Evolutionary conservation across 2,329 filamentous ascomycete genomes (phyloP).

Genomic region (Venturia effusa): DNA sequence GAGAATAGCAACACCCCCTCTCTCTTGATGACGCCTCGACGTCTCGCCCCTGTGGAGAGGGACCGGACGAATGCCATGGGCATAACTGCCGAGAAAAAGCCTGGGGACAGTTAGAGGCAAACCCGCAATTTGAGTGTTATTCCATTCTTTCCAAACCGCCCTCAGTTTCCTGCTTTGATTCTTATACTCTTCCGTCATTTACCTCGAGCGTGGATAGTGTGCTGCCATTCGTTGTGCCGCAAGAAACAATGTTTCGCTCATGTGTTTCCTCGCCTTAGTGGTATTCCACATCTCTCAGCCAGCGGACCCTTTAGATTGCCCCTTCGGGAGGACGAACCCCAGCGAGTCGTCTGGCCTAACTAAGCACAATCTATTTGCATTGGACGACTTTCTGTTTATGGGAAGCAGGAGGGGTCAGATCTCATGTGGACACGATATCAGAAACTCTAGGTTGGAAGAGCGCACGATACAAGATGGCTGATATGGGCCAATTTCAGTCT

Average conservation of each 20-base stretch:
- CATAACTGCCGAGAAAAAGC: background rate
- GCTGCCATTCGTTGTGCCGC: background rate
- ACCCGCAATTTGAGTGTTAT: background rate
- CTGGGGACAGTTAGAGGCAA: background rate
- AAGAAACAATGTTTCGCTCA: background rate
- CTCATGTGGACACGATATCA: background rate
- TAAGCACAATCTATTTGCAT: background rate
- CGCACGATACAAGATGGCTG: constrained; percentile 2
- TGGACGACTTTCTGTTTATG: constrained; percentile 1
- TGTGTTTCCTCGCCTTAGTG: background rate
- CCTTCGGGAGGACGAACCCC: background rate
- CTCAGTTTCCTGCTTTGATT: background rate
- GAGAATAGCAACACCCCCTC: background rate
- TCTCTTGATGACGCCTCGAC: background rate
- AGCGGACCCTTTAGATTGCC: background rate
- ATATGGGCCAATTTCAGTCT: background rate
- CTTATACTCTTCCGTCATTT: background rate
- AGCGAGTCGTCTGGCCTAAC: background rate
- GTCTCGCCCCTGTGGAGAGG: background rate
- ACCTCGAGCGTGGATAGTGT: background rate
- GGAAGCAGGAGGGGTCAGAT: background rate
- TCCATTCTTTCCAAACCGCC: background rate
- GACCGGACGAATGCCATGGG: background rate
- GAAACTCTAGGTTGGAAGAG: background rate
- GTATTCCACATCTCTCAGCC: background rate